Conservation (phyloP, 768 basidiomycete species). For the Lactarius psammicola region DNA sequence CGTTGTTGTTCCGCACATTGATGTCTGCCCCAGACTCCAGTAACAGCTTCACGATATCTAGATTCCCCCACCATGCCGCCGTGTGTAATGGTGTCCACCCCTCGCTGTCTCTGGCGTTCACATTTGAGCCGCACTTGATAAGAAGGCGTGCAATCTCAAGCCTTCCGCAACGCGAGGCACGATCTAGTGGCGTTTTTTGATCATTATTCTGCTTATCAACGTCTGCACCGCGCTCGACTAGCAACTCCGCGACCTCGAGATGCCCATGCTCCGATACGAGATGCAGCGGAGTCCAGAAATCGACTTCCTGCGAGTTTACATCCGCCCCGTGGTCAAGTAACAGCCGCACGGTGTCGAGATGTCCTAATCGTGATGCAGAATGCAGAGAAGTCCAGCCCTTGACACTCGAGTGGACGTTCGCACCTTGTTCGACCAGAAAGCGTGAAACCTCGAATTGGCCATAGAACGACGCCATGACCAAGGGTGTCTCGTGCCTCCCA, state of each 20-base stretch:
- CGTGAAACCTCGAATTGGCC: neutral
- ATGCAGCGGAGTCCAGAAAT: neutral
- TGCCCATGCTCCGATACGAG: neutral
- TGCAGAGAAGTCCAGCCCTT: neutral
- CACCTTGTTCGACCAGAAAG: neutral
- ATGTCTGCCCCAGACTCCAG: neutral
- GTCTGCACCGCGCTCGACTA: neutral
- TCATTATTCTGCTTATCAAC: neutral
- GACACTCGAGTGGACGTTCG: neutral
- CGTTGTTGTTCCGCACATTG: neutral
- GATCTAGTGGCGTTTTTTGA: neutral
- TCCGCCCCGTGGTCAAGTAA: neutral
- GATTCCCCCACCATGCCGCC: neutral
- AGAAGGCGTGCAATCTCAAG: neutral
- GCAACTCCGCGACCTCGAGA: neutral
- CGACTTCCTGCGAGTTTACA: neutral
- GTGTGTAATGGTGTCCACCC: neutral
- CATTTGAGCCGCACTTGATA: neutral
- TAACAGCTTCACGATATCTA: neutral
- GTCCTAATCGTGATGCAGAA: neutral
- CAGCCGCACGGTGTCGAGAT: neutral
- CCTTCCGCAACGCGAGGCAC: neutral
- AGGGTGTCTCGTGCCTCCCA: neutral
- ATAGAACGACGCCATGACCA: neutral
- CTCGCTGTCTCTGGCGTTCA: neutral